Base-by-base conservation (phyloP, 257 asterid species). In the Nicotiana tabacum region DNA sequence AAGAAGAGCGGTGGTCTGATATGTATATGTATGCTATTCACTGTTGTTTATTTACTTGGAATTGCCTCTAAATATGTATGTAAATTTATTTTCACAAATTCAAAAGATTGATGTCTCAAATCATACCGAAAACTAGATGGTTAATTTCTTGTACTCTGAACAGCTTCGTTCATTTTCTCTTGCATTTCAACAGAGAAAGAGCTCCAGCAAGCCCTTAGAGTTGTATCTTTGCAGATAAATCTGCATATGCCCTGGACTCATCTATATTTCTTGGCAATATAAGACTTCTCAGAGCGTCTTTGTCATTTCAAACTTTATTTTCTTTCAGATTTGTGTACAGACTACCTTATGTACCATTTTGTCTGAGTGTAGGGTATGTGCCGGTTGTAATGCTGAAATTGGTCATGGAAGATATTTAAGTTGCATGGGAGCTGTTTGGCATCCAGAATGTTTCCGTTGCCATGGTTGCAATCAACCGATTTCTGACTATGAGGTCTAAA, bases 371-470 rank as follows among this genome's bases (percentile, higher is more conserved):
- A 96, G 99, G 92, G 86, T 89, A 12, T 94, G 99, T 91, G 98
- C 96, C 69, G 98, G 98, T 74, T 96, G 99, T 89, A 89, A 91
- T 72, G 85, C 92, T 61, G 99, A 96, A 87, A 90, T 96, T 76
- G 99, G 99, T 4, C 97, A 91, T 32, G 99, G 98, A 66, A 89
- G 98, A 86, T 96, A 87, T 81, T 90, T 94, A 88, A 94, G 95
- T 85, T 93, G 98, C 94, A 91, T 96, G 98, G 98, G 94, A 66
- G 91, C 91, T 82, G 90, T 92, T 81, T 96, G 99, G 99, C 99
- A 96, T 90, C 98, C 99, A n/a, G 99, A 93, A 83, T 96, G 99
- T 85, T 96, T 96, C 65, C 83, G 92, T 58, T 96, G 99, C 83
- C 90, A 89, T 84, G 92, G 91, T 83, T 96, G 99, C 90, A 85